Percentiles rank a stretch among this genome's conserved stretches.
phyloP scores from a whole-genome alignment of 495 filamentous ascomycete genomes.

The Xylaria cubensis region DNA sequence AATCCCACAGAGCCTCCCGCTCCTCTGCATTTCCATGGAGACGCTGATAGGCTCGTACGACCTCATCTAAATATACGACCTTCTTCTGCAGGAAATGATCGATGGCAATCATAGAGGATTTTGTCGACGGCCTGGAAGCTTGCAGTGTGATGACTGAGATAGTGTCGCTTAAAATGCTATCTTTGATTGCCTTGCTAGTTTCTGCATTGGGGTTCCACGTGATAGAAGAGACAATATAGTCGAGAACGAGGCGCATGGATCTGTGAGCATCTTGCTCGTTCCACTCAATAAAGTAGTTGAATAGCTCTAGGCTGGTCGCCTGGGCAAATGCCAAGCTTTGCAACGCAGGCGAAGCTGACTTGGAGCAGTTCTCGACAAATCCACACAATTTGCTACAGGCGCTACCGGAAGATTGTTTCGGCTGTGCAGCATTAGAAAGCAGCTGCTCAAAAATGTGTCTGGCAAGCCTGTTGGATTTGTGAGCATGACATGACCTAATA shows the following conservation, averaged over 20 bases:
- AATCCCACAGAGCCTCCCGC: slow-evolving; percentile 44
- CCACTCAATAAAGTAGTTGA: slow-evolving; percentile 74
- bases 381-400: slow-evolving; percentile 61
- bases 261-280: slow-evolving; percentile 77
- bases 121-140: slow-evolving; percentile 61
- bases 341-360: slow-evolving; percentile 48
- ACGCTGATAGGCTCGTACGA: slow-evolving; percentile 45
- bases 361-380: slow-evolving; percentile 60
- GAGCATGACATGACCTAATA: slow-evolving; percentile 22
- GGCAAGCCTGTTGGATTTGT: slow-evolving; percentile 17
- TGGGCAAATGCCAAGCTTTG: slow-evolving; percentile 56
- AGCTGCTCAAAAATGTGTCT: slow-evolving; percentile 45
- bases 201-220: slow-evolving; percentile 53
- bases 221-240: slow-evolving; percentile 61
- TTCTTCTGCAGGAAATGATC: slow-evolving; percentile 65
- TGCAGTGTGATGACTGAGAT: slow-evolving; percentile 58
- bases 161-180: slow-evolving; percentile 48
- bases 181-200: slow-evolving; percentile 44
- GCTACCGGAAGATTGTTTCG: slow-evolving; percentile 50
- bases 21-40: slow-evolving; percentile 36
- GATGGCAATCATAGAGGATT: slow-evolving; percentile 66
- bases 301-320: slow-evolving; percentile 62
- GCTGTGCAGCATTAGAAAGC: slow-evolving; percentile 52
- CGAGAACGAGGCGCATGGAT: slow-evolving; percentile 75
- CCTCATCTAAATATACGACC: slow-evolving; percentile 49